Evolutionary conservation across 306 rosid genomes (phyloP), one percentile per base, ranked within the genome.

Genomic region (Lathyrus sativus): DNA sequence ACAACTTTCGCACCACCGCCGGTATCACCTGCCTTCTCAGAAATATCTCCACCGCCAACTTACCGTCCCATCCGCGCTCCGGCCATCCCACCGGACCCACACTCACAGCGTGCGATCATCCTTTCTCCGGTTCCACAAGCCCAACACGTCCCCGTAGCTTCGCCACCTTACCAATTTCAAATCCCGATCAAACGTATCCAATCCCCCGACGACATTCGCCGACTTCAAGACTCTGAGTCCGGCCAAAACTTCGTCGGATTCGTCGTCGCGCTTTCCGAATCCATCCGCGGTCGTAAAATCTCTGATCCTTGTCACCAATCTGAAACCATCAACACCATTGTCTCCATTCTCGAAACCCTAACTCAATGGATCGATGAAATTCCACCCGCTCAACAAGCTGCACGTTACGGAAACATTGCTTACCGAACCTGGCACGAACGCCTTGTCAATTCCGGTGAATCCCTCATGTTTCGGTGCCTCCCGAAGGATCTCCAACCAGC

Each of bases 51-150:
- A 1, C 97, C 97, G 1, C 96, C 96, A 0, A 31, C 68, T 50
- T 88, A 93, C 84, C 90, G 96, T 2, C 97, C 99, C 60, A 93
- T 90, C 65, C 81, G 95, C 46, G 89, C 99, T 19, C 97, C 99
- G 2, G 97, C 97, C 2, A 45, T 90, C 68, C 97, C 96, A 0
- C 95, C 97, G 1, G 85, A 84, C 68, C 75, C 73, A 3, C 38
- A 77, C 69, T 54, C 91, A 2, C 83, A 84, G 11, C 90, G 89
- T 24, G 83, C 95, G 73, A 90, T 93, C 71, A 88, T 93, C 37
- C 95, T 90, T 19, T 71, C 99, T 3, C 97, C 99, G 0, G 91
- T 90, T 45, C 99, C 99, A 0, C 93, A 88, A 6, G 13, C 97
- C 54, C 91, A 88, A 58, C 66, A 71, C 11, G 97, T 90, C 26